A percentile compares a stretch with the other conserved stretches of the same genome.
phyloP scores from a whole-genome alignment of 257 asterid genomes.

The Nicotiana obtusifolia region DNA sequence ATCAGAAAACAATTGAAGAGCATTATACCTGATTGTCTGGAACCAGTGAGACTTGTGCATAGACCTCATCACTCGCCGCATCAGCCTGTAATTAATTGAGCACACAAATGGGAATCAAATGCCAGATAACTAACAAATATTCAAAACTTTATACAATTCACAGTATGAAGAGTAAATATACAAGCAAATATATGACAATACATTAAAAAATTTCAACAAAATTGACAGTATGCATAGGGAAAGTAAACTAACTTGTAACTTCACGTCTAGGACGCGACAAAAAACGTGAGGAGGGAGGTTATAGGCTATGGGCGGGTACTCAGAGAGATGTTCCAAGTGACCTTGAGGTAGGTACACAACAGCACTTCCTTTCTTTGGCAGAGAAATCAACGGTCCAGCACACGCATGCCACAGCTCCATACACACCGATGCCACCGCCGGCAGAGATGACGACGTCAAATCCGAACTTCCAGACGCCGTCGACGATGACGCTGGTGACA shows the following conservation, averaged over 20 bases:
- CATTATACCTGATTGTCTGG: conserved; percentile 67
- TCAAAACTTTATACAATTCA: not conserved
- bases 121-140: not conserved
- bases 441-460: conserved; percentile 19
- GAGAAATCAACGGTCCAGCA: conserved; percentile 91
- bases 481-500: conserved; percentile 16
- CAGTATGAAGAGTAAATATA: not conserved
- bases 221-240: not conserved
- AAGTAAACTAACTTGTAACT: conserved; percentile 53
- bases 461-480: conserved; percentile 31
- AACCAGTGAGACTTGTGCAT: conserved; percentile 75
- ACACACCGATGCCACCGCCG: conserved; percentile 50
- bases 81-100: conserved; percentile 53
- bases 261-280: conserved; percentile 90
- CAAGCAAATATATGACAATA: not conserved
- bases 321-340: conserved; percentile 67
- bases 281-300: conserved; percentile 84
- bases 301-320: conserved; percentile 36
- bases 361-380: conserved; percentile 79
- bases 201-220: not conserved
- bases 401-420: conserved; percentile 99
- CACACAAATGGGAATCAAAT: not conserved
- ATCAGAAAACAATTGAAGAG: conserved; percentile 6
- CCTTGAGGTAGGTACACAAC: conserved; percentile 95
- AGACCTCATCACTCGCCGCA: conserved; percentile 77